A percentile compares a stretch with the other conserved stretches of the same genome.
These are phyloP conservation scores for Acrocalymma vagum DNA, from an alignment of 2,329 filamentous ascomycete species.

Conservation along the genomic window DNA sequence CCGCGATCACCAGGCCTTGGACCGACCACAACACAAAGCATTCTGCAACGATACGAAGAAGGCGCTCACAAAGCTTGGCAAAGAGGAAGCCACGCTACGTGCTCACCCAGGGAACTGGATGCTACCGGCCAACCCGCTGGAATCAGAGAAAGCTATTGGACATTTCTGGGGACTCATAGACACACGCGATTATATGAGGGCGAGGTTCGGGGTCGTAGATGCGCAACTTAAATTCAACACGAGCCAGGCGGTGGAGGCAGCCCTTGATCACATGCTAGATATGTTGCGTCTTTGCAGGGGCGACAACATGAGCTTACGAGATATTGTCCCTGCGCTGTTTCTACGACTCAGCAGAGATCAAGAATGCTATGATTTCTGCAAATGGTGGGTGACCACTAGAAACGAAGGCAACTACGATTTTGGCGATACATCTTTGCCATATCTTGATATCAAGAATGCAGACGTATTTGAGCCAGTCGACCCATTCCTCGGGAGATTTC, in stretches of 20 bases:
- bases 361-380: conserved; percentile 59
- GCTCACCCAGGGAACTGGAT: conserved; percentile 35
- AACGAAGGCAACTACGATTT: conserved; percentile 45
- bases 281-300: conserved; percentile 55
- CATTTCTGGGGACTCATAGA: conserved; percentile 1
- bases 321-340: conserved; percentile 52
- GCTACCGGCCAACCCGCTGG: conserved; percentile 43
- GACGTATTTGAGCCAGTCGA: conserved; percentile 52
- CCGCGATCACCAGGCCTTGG: conserved; percentile 51
- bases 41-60: conserved; percentile 51
- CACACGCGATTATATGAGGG: conserved; percentile 6
- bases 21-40: conserved; percentile 51
- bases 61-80: conserved; percentile 30
- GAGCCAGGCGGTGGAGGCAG: conserved; percentile 47
- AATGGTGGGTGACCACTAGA: conserved; percentile 52
- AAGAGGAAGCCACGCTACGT: conserved; percentile 26
- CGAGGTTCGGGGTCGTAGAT: conserved; percentile 1
- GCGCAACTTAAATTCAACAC: conserved; percentile 22
- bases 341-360: conserved; percentile 60
- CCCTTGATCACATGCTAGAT: conserved; percentile 40
- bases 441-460: conserved; percentile 48
- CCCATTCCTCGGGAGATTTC: too few species aligned
- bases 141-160: background rate
- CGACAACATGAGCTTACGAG: conserved; percentile 57
- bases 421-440: conserved; percentile 42